Percentiles rank a stretch among this genome's conserved stretches.
Conservation (phyloP, 257 asterid genomes). For the Striga asiatica region DNA sequence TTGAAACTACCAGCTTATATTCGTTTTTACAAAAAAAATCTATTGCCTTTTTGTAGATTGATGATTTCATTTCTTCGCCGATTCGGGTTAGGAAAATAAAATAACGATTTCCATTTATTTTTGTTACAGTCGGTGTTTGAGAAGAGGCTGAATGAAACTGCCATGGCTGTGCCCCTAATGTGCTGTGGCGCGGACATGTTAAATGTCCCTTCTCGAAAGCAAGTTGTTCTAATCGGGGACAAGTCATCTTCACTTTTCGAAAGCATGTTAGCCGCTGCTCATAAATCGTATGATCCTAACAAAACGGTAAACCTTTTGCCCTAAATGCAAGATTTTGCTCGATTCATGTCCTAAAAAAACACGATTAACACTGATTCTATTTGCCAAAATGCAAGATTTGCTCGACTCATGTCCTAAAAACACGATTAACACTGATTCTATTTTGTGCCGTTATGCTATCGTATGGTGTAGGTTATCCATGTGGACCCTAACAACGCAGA, state of each 20-base stretch:
- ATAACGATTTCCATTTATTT: neutral
- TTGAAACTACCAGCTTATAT: no score
- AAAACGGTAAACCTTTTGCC: slow-evolving; percentile 35
- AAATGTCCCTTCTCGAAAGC: slow-evolving; percentile 48
- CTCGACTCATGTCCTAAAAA: neutral
- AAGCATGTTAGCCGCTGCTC: slow-evolving; percentile 72
- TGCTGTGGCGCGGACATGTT: slow-evolving; percentile 91
- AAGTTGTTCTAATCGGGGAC: slow-evolving; percentile 56
- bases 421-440: no score
- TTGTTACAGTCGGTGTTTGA: slow-evolving; percentile 70
- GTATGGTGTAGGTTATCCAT: slow-evolving; percentile 60
- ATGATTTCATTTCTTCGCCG: neutral
- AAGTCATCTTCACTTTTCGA: slow-evolving; percentile 33
- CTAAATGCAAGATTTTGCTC: neutral
- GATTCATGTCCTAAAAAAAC: neutral
- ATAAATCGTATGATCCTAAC: slow-evolving; percentile 55
- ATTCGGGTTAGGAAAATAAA: neutral
- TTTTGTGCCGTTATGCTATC: neutral
- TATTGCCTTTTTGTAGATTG: no score
- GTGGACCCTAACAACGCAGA: slow-evolving; percentile 50
- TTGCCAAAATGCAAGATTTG: neutral
- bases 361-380: neutral
- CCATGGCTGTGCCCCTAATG: slow-evolving; percentile 77
- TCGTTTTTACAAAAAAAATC: no score
- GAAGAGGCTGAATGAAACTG: slow-evolving; percentile 61